Base-by-base conservation (phyloP, 2,329 filamentous ascomycete species). In the Pseudohalonectria lignicola region DNA sequence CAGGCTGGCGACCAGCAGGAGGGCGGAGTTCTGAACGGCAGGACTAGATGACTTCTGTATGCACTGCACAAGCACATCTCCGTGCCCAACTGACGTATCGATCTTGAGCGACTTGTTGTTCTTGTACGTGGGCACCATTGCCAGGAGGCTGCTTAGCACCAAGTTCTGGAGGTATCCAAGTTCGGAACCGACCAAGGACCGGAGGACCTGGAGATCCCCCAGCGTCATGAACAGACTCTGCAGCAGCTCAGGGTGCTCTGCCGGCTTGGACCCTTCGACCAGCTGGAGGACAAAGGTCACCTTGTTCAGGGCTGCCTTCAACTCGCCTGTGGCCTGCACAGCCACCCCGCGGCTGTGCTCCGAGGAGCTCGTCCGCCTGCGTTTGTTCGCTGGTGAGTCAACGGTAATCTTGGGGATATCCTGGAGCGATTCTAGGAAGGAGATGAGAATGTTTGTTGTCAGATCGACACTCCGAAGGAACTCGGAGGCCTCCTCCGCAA, bases 21-120 rank as follows among this genome's bases (percentile, higher is more conserved):
- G 69, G 4, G 92, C 88, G 5, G 82, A 79, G 53, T 94, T 95
- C 55, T 96, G 93, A 6, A 98, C 87, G 45, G 94, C 86, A 1
- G 88, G 87, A 56, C 84, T 95, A 19, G 85, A 78, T 0, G 88
- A 93, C 44, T 86, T 88, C 52, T 93, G 84, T 32, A 98, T 84
- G 62, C 88, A 95, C 53, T 93, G 88, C 35, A 96, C 87, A 39
- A 98, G 78, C 33, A 96, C 63, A 55, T 98, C 92, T 3, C 86
- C 85, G 41, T 93, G 80, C 29, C 94, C 82, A 28, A 79, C 79
- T 3, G 84, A 81, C 33, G 78, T 76, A 55, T 93, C 86, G 40
- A 94, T 79, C 41, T 74, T 72, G 30, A 82, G 63, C 25, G 60
- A 62, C 52, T 68, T 66, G 56, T 76, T 66, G 36, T 61, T 58